Evolutionary conservation across 2,329 filamentous ascomycete species (phyloP).

Genomic region (Calonectria naviculata): DNA sequence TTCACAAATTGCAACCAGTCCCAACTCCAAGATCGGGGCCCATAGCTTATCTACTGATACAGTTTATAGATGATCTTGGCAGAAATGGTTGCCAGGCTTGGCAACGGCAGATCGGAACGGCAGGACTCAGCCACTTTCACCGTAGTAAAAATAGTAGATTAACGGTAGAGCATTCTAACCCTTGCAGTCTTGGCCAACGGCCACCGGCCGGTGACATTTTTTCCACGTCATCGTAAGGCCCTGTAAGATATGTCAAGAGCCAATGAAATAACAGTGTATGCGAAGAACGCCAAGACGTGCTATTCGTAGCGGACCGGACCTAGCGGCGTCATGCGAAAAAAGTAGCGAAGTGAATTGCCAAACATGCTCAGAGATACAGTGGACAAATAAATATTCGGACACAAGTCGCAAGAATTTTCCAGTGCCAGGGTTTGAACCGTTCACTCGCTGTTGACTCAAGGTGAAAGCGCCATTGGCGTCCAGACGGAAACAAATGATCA

Average conservation of each 20-base stretch:
- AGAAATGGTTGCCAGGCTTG: not conserved
- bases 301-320: not conserved
- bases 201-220: too few species aligned
- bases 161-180: not conserved
- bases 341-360: too few species aligned
- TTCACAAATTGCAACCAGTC: not conserved
- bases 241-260: not conserved
- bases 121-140: not conserved
- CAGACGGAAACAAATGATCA: too few species aligned
- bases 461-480: too few species aligned
- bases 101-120: not conserved
- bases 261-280: not conserved
- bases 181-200: not conserved
- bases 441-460: too few species aligned
- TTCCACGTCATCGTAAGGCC: not conserved
- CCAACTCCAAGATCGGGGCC: not conserved
- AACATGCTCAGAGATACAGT: too few species aligned
- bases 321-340: not conserved
- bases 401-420: too few species aligned
- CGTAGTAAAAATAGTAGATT: not conserved
- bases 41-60: not conserved
- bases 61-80: not conserved
- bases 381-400: too few species aligned
- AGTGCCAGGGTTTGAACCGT: too few species aligned
- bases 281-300: not conserved